Evolutionary conservation across 345 rosid genomes (phyloP).

Genomic region (Pistacia integerrima): DNA sequence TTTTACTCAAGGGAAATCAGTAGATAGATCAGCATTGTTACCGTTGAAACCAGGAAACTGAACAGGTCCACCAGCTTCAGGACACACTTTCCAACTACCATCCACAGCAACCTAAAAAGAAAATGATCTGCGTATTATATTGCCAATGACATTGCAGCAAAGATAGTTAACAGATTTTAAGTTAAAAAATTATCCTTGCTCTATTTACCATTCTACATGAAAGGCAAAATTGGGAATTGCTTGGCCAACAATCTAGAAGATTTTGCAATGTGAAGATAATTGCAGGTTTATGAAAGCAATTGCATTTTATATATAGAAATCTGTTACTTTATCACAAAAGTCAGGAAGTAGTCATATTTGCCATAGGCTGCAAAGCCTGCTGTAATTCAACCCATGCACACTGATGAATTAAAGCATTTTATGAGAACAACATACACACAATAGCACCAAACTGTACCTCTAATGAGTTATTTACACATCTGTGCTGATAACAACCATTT

Average conservation of each 20-base stretch:
- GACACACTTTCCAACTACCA: conserved; percentile 92
- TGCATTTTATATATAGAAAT: not conserved
- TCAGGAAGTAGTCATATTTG: not conserved
- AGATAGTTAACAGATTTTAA: conserved; percentile 1
- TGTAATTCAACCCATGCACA: not conserved
- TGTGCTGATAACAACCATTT: conserved; percentile 97
- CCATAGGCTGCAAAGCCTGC: conserved; percentile 1
- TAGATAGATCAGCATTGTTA: conserved; percentile 28
- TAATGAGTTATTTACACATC: conserved; percentile 74
- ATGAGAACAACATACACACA: not conserved
- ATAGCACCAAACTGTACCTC: conserved; percentile 58
- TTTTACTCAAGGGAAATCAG: not conserved
- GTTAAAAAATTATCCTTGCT: not conserved
- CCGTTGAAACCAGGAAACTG: conserved; percentile 93
- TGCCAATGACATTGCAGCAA: not conserved
- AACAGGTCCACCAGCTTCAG: conserved; percentile 84
- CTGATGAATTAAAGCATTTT: not conserved
- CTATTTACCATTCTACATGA: not conserved
- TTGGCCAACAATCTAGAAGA: conserved; percentile 11
- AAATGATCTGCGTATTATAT: conserved; percentile 5
- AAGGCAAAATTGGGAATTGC: not conserved
- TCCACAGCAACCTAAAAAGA: conserved; percentile 88
- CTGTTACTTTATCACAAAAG: not conserved
- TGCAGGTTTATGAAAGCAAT: not conserved
- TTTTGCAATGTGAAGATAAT: not conserved